Evolutionary conservation across 202 grass and related monocot genomes (phyloP), one percentile per base, ranked within the genome.

Genomic region (Zoysia matrella): DNA sequence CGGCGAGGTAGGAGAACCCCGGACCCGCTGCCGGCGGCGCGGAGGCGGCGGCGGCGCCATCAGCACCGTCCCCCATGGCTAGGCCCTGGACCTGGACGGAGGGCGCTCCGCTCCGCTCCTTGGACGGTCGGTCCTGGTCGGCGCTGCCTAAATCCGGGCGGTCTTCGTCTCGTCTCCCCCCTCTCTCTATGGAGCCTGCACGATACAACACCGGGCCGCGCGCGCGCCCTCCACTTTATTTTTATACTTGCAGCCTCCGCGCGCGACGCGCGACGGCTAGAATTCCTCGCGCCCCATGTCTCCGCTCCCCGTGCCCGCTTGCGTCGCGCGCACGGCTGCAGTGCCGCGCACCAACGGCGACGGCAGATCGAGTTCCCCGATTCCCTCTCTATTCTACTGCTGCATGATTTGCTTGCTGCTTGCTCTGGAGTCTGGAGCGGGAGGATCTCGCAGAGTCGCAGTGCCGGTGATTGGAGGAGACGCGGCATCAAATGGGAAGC

Each of bases 21-120:
- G 83, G 54, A 42, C 69, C 70, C 71, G 92, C 57, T 54, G 52
- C 15, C 49, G 88, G 81, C 68, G 88, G 82, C 66, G 86, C 80
- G 71, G 86, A 62, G 22, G 22, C 22, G 22, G 22, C 22, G 83
- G 70, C 48, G 72, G 85, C 71, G 68, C 56, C 74, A 85, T 73
- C 84, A 85, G 75, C 89, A 83, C 89, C 89, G 78, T 91, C 82
- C 71, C 88, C 85, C 88, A 90, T 90, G 78, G 58, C 22, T 55
- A 2, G 44, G 54, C 18, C 55, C 53, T 56, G 56, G 56, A 60
- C 57, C 57, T 60, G 11, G 44, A 55, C 39, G 30, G 42, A 55
- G 22, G 49, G 82, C 6, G 58, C 44, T 22, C 42, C 57, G 8
- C 67, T 55, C 82, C 74, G 74, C 47, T 80, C 70, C 68, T 44